These are phyloP conservation scores for Discostella pseudostelligera DNA, from an alignment of 108 stramenopile genomes.

Conservation along the genomic window DNA sequence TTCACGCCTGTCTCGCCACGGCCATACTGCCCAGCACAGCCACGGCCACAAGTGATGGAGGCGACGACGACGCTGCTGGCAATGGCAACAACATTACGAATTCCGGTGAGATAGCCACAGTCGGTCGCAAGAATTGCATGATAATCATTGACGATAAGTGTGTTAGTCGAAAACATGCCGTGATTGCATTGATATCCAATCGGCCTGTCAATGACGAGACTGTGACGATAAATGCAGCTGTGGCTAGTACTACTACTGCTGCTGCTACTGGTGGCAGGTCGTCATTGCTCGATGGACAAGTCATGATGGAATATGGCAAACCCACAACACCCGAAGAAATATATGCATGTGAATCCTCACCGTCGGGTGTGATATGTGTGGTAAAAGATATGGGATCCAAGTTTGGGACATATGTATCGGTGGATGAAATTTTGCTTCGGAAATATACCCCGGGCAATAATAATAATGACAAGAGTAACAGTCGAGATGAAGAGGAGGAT, in stretches of 20 bases:
- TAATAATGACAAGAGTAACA: not conserved
- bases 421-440: slow-evolving; percentile 24
- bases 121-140: slow-evolving; percentile 36
- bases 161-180: slow-evolving; percentile 42
- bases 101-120: slow-evolving; percentile 36
- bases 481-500: slow-evolving; percentile 7
- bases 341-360: slow-evolving; percentile 23
- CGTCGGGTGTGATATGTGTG: slow-evolving; percentile 32
- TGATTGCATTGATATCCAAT: slow-evolving; percentile 32
- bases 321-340: slow-evolving; percentile 33
- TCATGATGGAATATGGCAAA: slow-evolving; percentile 32
- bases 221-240: not conserved
- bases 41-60: not conserved
- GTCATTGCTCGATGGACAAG: not conserved
- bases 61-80: not conserved
- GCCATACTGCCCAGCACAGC: slow-evolving; percentile 2
- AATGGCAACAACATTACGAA: too few relatives aligned
- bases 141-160: slow-evolving; percentile 45
- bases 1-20: slow-evolving; percentile 48
- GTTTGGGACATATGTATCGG: slow-evolving; percentile 47
- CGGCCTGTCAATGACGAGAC: not conserved
- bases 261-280: too few relatives aligned
- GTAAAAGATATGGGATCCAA: slow-evolving; percentile 47
- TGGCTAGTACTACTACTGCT: too few relatives aligned
- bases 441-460: not conserved